Percentiles rank a stretch among this genome's conserved stretches.
Evolutionary conservation across 345 rosid genomes (phyloP).

Genomic region (Camelina neglecta): DNA sequence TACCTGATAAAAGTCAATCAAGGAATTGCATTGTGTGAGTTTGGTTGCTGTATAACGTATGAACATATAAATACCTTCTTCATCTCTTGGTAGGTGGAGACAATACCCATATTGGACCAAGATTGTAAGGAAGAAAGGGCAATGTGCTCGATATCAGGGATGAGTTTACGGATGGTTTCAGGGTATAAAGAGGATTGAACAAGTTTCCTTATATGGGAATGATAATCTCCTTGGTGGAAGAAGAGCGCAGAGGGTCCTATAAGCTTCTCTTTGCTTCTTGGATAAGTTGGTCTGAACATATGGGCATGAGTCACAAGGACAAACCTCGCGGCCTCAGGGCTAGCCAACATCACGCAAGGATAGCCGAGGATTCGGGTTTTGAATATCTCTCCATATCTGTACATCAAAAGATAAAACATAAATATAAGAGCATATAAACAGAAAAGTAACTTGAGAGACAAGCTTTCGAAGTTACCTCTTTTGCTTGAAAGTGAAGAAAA

Average conservation of each 20-base stretch:
- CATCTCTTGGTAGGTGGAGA: conserved; percentile 73
- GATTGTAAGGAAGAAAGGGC: conserved; percentile 62
- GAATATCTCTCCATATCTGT: conserved; percentile 85
- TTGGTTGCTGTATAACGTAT: not conserved
- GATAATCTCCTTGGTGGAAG: conserved; percentile 84
- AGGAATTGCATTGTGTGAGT: conserved; percentile 17
- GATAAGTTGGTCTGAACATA: conserved; percentile 91
- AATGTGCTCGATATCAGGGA: conserved; percentile 61
- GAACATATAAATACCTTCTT: conserved; percentile 64
- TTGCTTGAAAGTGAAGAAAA: conserved; percentile 67
- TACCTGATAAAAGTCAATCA: conserved; percentile 1
- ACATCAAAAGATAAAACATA: conserved; percentile 16
- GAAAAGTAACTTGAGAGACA: conserved; percentile 19
- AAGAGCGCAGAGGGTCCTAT: conserved; percentile 83
- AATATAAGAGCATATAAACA: not conserved
- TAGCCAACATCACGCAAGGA: conserved; percentile 85
- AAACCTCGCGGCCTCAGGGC: conserved; percentile 79
- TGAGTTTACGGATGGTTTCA: conserved; percentile 57
- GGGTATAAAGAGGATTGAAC: conserved; percentile 68
- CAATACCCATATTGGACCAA: conserved; percentile 50
- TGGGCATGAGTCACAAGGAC: conserved; percentile 78
- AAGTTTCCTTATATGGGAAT: conserved; percentile 65
- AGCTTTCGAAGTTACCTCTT: conserved; percentile 52
- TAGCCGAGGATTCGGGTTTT: conserved; percentile 78
- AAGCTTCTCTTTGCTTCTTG: conserved; percentile 78